Conservation (phyloP, 306 rosid species). For the Quercus rubra region DNA sequence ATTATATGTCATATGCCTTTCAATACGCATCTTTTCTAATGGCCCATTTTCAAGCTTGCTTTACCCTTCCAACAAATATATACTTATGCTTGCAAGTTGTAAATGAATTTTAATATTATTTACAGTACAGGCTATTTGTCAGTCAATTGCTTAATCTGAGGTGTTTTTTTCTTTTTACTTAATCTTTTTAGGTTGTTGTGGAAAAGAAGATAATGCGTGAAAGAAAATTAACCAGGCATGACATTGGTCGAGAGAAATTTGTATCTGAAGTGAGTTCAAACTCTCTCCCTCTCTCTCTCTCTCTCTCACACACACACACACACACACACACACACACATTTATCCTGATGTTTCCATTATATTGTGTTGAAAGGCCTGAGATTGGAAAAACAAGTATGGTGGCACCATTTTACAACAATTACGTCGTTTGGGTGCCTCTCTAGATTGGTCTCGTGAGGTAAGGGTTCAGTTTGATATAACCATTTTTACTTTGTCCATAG, state of each 20-base stretch:
- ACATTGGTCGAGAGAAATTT: constrained; percentile 76
- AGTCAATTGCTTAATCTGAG: not conserved
- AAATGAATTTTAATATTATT: not conserved
- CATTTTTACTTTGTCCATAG: not conserved
- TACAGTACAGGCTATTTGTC: not conserved
- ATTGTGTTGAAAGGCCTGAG: constrained; percentile 69
- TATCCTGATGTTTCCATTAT: constrained; percentile 13
- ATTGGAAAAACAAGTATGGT: constrained; percentile 86
- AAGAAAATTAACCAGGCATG: constrained; percentile 63
- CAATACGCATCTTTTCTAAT: not conserved
- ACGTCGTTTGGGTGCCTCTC: constrained; percentile 86
- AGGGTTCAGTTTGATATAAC: not conserved
- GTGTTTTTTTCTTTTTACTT: not conserved
- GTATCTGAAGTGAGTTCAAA: constrained; percentile 62
- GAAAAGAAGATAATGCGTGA: constrained; percentile 96
- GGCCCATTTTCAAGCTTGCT: not conserved
- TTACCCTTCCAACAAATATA: not conserved
- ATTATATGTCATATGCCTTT: not conserved
- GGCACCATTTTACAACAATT: constrained; percentile 77
- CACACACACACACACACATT: not conserved
- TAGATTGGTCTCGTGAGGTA: constrained; percentile 99
- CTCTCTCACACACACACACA: not conserved
- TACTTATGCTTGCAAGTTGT: not conserved
- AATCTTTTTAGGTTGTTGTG: constrained; percentile 70
- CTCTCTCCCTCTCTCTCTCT: too few species aligned